phyloP scores from a whole-genome alignment of 208 protist species.

The Trypanosoma lewisi region DNA sequence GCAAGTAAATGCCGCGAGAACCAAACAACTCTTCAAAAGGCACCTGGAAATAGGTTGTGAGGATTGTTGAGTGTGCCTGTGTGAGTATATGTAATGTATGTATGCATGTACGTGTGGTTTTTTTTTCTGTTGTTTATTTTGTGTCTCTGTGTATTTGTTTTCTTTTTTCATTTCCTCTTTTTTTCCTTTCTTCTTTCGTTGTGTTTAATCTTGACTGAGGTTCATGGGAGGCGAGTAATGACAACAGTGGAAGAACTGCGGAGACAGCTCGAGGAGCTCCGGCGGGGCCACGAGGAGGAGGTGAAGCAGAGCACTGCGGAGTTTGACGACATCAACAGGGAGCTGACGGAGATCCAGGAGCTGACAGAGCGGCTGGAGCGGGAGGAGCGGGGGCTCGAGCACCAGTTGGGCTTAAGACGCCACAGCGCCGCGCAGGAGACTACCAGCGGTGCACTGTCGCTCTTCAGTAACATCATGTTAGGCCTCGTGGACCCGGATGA shows the following conservation, averaged over 20 bases:
- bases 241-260: slow-evolving; percentile 37
- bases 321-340: slow-evolving; percentile 28
- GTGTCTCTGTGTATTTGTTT: slow-evolving; percentile 17
- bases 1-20: slow-evolving; percentile 23
- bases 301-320: slow-evolving; percentile 20
- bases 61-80: too few relatives aligned
- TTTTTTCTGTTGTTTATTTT: slow-evolving; percentile 2
- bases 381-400: slow-evolving; percentile 30
- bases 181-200: not conserved
- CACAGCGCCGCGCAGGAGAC: not conserved
- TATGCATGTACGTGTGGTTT: not conserved
- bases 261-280: slow-evolving; percentile 34
- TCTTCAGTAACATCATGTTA: slow-evolving; percentile 27
- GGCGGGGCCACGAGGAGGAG: slow-evolving; percentile 31
- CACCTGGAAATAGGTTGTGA: too few relatives aligned
- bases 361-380: slow-evolving; percentile 33
- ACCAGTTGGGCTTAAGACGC: slow-evolving; percentile 26
- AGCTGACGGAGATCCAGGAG: slow-evolving; percentile 36
- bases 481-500: slow-evolving; percentile 48
- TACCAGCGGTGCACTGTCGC: slow-evolving; percentile 3
- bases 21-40: not conserved
- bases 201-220: not conserved
- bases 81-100: not conserved
- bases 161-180: slow-evolving; percentile 9
- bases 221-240: slow-evolving; percentile 9